Base-by-base conservation (phyloP, 371 early-diverging fungal genomes). In the Syncephalastrum monosporum region DNA sequence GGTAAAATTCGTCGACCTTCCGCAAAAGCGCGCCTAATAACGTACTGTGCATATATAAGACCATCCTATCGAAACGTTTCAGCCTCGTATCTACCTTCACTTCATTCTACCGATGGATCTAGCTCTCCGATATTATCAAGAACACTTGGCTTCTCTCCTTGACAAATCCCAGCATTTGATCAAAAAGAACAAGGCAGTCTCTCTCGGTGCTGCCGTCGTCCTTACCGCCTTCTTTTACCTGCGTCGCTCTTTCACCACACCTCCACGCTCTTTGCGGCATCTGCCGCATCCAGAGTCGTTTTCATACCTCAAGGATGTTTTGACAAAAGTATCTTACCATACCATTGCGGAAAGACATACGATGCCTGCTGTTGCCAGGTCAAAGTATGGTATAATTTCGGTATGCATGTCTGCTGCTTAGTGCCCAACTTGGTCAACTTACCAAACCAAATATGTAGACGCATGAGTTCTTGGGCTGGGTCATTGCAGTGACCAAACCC, bases 401-500 rank as follows among this genome's bases (percentile, higher is more conserved):
- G 63, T 58, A 58, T 15, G 45, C n/a, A n/a, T 38, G 10, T 16
- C 6, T 0, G 3, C 12, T 17, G 10, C 6, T 41, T 16, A 55
- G 45, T 43, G 56, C 17, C 33, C 50, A 15, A 16, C 21, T n/a
- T 14, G 42, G 38, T 59, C 1, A 47, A 13, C 15, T 33, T 16
- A 47, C 5, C 14, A 50, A 12, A 53, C 27, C 12, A 33, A 52
- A 41, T 44, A 29, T 23, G 13, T 21, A 42, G 42, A 33, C 38
- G 8, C 38, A 10, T 15, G 47, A 51, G 49, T 25, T 29, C 19
- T n/a, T 54, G 41, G 67, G 64, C 4, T 71, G 71, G 71, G 38
- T 42, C 5, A 54, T 71, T 8, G 42, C 55, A 24, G 27, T 71
- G 15, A 25, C 62, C 0, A 52, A 57, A 17, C 71, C 71, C 19